Evolutionary conservation across 2,329 filamentous ascomycete genomes (phyloP).

Genomic region (Helotiales sp.): DNA sequence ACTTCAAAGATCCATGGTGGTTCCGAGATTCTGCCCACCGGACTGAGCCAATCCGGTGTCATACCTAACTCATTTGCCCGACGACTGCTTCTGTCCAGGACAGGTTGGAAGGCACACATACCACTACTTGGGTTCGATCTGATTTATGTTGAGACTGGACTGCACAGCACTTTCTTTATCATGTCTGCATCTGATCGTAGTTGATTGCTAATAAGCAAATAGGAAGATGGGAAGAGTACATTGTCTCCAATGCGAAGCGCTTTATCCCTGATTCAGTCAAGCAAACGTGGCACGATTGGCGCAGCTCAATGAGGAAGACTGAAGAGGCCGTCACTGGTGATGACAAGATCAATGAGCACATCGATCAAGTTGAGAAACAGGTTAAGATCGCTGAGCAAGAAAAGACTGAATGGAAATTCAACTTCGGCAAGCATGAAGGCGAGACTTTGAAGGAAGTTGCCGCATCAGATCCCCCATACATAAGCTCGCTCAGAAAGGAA

Average conservation of each 20-base stretch:
- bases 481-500: neutral
- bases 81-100: neutral
- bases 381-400: neutral
- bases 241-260: constrained; percentile 59
- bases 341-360: constrained; percentile 44
- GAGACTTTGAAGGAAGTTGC: neutral
- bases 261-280: constrained; percentile 61
- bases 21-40: no score
- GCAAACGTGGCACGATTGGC: constrained; percentile 51
- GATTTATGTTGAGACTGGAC: neutral
- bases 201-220: neutral
- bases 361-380: neutral
- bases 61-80: no score
- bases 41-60: no score
- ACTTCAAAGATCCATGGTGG: no score
- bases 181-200: neutral
- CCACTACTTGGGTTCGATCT: neutral
- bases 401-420: neutral
- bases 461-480: neutral
- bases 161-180: neutral
- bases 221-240: constrained; percentile 66
- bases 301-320: constrained; percentile 47
- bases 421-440: neutral
- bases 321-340: constrained; percentile 46
- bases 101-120: neutral